Evolutionary conservation across 1,139 yeast genomes (phyloP), one percentile per base, ranked within the genome.

Genomic region (Meyerozyma carpophila): DNA sequence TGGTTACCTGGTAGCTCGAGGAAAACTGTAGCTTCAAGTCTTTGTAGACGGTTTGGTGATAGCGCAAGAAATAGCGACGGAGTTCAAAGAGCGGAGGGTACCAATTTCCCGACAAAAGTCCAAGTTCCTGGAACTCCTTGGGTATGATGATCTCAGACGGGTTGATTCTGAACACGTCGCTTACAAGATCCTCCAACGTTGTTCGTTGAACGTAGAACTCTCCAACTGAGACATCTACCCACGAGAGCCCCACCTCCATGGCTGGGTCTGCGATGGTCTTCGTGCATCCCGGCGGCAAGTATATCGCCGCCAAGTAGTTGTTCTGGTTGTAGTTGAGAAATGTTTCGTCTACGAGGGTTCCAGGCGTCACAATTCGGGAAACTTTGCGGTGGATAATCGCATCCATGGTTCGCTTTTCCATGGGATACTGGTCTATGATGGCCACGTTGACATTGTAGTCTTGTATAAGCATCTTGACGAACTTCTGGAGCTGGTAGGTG

Each of bases 181-280:
- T 71, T 46, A 75, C 66, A 5, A 87, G 58, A n/a, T 76, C 76
- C 4, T 66, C 70, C 18, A 78, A 55, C 0, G 77, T 73, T 0
- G 90, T 80, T 38, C 78, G 79, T 53, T 86, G 86, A 3, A 82
- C 82, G 54, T 72, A 79, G 41, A 89, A 78, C 32, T 81, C 83
- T 0, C 98, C 98, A 1, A 93, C 80, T 0, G 95, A 84, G 1
- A 93, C 69, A 61, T 93, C 98, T 32, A 85, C 77, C 98, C 98
- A 93, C 16, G 93, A 78, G 5, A 93, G 58, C 0, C 96, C 97
- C 3, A 90, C 61, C 46, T 73, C 62, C 52, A 73, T 53, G 41
- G 72, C 75, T 0, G 72, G 67, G 49, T 77, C 80, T 0, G 77
- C 68, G 0, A 75, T 65, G 13, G 68, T 64, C 31, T 61, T 58